A percentile compares a stretch with the other conserved stretches of the same genome.
phyloP scores from a whole-genome alignment of 495 filamentous ascomycete species.

The Lepraria neglecta region DNA sequence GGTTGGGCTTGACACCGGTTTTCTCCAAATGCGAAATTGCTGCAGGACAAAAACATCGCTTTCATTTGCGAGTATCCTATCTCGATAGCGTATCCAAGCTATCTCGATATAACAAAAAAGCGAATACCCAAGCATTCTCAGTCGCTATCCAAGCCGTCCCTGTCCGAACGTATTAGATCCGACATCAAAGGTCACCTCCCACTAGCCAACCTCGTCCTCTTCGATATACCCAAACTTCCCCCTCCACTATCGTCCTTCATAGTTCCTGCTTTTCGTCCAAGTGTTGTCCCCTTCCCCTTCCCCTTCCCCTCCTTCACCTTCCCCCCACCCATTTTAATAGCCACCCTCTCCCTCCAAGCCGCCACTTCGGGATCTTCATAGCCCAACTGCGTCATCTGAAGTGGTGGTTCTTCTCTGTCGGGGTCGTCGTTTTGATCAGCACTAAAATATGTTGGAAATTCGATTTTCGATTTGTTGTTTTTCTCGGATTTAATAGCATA shows the following conservation, averaged over 20 bases:
- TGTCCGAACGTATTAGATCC: not conserved
- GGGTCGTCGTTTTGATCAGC: constrained; percentile 30
- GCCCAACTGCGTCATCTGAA: constrained; percentile 47
- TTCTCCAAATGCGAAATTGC: not conserved
- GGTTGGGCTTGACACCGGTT: not conserved
- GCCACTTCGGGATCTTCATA: constrained; percentile 49
- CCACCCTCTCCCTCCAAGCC: constrained; percentile 45
- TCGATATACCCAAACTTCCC: constrained; percentile 21
- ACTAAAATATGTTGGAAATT: constrained; percentile 9
- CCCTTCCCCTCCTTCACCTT: constrained; percentile 29
- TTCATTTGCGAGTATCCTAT: not conserved
- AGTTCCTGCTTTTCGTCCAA: constrained; percentile 31
- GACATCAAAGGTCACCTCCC: constrained; percentile 6
- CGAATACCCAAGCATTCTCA: not conserved
- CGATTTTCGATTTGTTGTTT: constrained; percentile 29
- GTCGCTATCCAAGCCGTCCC: not conserved
- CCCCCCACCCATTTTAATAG: constrained; percentile 39
- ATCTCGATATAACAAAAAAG: not conserved
- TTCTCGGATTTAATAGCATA: constrained; percentile 34
- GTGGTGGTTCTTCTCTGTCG: constrained; percentile 34
- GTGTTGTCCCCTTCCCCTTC: constrained; percentile 16
- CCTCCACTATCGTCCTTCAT: constrained; percentile 16
- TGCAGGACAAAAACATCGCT: not conserved
- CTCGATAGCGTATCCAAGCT: not conserved
- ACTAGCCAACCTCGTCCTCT: constrained; percentile 38